Percentiles rank a stretch among this genome's conserved stretches.
Conservation (phyloP, 2,329 filamentous ascomycete genomes). For the Orbilia brochopaga region DNA sequence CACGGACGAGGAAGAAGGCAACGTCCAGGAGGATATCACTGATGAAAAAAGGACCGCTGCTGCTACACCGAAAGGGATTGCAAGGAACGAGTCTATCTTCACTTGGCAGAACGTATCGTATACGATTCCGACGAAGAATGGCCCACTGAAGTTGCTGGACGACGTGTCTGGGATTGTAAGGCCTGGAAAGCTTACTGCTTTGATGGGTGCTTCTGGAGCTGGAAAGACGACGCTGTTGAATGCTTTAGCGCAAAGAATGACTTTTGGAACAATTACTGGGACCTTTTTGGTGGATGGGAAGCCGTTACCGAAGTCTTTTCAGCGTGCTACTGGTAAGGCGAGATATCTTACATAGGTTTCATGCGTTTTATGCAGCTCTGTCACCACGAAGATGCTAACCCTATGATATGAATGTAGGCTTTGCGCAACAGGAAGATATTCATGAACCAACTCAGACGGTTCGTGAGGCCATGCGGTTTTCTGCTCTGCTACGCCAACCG, state of each 20-base stretch:
- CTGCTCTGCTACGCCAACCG: slow-evolving; percentile 68
- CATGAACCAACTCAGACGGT: slow-evolving; percentile 69
- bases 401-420: slow-evolving; percentile 56
- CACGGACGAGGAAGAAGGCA: slow-evolving; percentile 64
- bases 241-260: slow-evolving; percentile 81
- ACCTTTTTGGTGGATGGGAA: slow-evolving; percentile 83
- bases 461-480: slow-evolving; percentile 70
- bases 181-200: slow-evolving; percentile 83
- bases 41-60: background rate
- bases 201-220: slow-evolving; percentile 92
- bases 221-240: slow-evolving; percentile 92
- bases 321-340: slow-evolving; percentile 90
- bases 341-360: no score
- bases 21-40: slow-evolving; percentile 53
- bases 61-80: slow-evolving; percentile 21
- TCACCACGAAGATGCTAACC: slow-evolving; percentile 61
- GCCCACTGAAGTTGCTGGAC: slow-evolving; percentile 72
- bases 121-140: slow-evolving; percentile 75
- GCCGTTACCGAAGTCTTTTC: slow-evolving; percentile 79
- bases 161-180: slow-evolving; percentile 93
- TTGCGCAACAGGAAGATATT: slow-evolving; percentile 70
- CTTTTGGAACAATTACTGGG: slow-evolving; percentile 85
- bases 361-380: no score
- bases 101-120: slow-evolving; percentile 77
- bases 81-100: slow-evolving; percentile 61